Percentiles rank a stretch among this genome's conserved stretches.
phyloP scores from a whole-genome alignment of 2,329 filamentous ascomycete species.

The Fusarium fracticaudum region DNA sequence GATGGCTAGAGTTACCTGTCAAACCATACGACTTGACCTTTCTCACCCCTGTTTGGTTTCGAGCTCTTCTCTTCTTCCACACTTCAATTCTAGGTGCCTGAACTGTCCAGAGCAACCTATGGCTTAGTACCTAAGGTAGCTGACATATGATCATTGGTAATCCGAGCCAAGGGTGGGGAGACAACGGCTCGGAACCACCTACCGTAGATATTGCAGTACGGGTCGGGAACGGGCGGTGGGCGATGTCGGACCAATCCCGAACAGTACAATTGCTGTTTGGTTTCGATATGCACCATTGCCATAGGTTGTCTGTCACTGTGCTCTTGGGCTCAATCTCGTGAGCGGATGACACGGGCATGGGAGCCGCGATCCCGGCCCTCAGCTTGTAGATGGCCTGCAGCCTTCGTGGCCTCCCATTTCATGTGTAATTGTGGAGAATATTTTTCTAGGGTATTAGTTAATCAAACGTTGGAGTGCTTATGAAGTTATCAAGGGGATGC shows the following conservation, averaged over 20 bases:
- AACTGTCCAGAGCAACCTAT: neutral
- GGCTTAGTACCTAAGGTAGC: conserved; percentile 4
- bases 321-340: conserved; percentile 24
- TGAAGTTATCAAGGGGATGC: neutral
- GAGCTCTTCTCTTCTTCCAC: neutral
- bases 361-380: conserved; percentile 5
- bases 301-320: conserved; percentile 28
- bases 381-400: neutral
- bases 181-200: conserved; percentile 1
- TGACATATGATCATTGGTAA: conserved; percentile 41
- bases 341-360: conserved; percentile 25
- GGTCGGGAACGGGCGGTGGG: conserved; percentile 13
- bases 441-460: conserved; percentile 16
- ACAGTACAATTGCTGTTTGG: conserved; percentile 25
- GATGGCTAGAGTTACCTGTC: conserved; percentile 30
- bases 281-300: conserved; percentile 15
- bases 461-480: neutral
- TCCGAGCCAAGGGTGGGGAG: conserved; percentile 20
- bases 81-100: conserved; percentile 18
- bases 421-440: conserved; percentile 15
- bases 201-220: neutral
- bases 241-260: conserved; percentile 44
- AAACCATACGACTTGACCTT: conserved; percentile 37
- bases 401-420: neutral
- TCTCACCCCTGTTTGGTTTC: neutral